Conservation (phyloP, 148 eudicot genomes). For the Polygonum maritimum region DNA sequence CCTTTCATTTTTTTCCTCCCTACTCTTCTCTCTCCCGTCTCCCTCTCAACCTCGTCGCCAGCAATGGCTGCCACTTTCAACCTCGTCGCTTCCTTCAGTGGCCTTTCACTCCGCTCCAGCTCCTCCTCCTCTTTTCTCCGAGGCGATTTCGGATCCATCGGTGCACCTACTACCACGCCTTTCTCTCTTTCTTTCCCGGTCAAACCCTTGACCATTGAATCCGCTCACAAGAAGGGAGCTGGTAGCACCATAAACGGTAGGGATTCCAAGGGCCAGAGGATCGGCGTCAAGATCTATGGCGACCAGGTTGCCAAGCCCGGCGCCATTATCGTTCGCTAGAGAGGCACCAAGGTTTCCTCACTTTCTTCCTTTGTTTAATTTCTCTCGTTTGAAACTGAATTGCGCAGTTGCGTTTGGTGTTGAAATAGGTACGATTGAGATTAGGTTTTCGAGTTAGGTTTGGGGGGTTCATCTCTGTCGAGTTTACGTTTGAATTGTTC, state of each 20-base stretch:
- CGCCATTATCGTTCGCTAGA: conserved; percentile 62
- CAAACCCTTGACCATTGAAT: conserved; percentile 48
- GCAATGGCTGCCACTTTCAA: conserved; percentile 48
- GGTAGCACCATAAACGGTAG: conserved; percentile 76
- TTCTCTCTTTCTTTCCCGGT: conserved; percentile 27
- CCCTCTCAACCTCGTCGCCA: neutral
- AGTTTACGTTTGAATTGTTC: neutral
- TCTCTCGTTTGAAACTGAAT: neutral
- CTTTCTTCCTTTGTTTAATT: neutral
- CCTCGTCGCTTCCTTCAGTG: conserved; percentile 43
- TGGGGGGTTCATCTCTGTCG: neutral
- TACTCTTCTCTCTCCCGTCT: no score
- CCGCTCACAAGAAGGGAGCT: conserved; percentile 77
- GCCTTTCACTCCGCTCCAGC: conserved; percentile 39
- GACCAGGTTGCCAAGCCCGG: conserved; percentile 77
- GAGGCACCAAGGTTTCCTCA: conserved; percentile 53
- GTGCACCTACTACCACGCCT: conserved; percentile 8
- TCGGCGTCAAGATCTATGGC: conserved; percentile 70
- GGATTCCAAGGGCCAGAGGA: conserved; percentile 59
- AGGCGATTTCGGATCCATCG: conserved; percentile 34
- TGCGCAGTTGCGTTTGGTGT: no score
- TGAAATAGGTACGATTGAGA: neutral
- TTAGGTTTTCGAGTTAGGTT: neutral
- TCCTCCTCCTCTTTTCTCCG: conserved; percentile 39
- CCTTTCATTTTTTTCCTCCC: no score